Base-by-base conservation (phyloP, 805 yeast species). In the Candida fluviatilis region DNA sequence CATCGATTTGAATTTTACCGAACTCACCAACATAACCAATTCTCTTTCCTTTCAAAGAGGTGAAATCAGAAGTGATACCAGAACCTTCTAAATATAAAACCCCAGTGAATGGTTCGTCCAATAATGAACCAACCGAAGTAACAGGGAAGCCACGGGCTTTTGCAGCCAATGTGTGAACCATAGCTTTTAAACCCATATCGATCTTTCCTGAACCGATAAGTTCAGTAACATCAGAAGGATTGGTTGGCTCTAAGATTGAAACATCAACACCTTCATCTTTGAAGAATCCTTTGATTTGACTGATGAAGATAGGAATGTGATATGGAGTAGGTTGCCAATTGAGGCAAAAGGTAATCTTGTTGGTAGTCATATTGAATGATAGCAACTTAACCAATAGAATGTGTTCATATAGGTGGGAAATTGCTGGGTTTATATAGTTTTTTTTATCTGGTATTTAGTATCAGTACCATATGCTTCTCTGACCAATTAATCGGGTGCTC, bases 11-110 rank as follows among this genome's bases (percentile, higher is more conserved):
- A 48, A 75, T 75, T 57, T 75, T 75, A 34, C 80, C 80, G 51
- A 75, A 75, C 49, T 75, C 80, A 23, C 80, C 80, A 27, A 75
- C 80, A 51, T 75, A 75, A 14, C 80, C 80, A 48, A 75, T 72
- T 33, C 57, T 57, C 54, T 74, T 75, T 18, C 80, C 80, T 49
- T 69, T 74, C 49, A 75, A 61, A 4, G 78, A 70, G 30, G 55
- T 57, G 57, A 75, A 75, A 52, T 75, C 79, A 7, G 65, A 51
- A 30, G 78, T 70, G 47, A 75, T 68, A 15, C 80, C 80, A 35
- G 66, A 58, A 2, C 71, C 74, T 47, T 71, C 66, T 50, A 75
- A 57, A 53, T 73, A 75, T 41, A 75, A 58, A 28, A 75, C 66
- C 25, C 80, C 80, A 14, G 80, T 75, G 55, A 75, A 75, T 6